Percentiles rank a stretch among this genome's conserved stretches.
Conservation (phyloP, 1,284 basidiomycete genomes). For the Pterulicium gracile region DNA sequence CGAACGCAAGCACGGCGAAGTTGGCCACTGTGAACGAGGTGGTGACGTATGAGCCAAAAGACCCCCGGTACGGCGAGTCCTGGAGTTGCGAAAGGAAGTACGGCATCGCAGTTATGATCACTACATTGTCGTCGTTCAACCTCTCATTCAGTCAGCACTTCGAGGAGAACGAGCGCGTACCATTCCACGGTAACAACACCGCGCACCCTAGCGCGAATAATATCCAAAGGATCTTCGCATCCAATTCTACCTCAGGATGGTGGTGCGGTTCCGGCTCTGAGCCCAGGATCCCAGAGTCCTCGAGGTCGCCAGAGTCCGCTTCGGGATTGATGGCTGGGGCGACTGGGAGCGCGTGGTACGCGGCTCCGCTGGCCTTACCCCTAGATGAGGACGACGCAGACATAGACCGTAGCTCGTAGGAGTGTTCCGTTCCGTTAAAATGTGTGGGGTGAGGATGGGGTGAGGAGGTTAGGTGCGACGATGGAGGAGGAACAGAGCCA, state of each 20-base stretch:
- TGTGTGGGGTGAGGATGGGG: no score
- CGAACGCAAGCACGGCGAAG: slow-evolving; percentile 60
- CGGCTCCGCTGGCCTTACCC: no score
- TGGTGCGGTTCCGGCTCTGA: slow-evolving; percentile 14
- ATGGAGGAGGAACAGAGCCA: no score
- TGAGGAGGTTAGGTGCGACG: no score
- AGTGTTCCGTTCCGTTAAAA: no score
- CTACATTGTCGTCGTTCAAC: no score
- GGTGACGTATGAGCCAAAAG: slow-evolving; percentile 65
- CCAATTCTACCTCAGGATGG: slow-evolving; percentile 20
- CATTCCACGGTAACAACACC: slow-evolving; percentile 71
- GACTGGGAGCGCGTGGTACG: background rate
- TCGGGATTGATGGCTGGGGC: no score
- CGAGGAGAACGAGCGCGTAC: slow-evolving; percentile 32
- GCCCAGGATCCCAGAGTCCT: no score
- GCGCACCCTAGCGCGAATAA: slow-evolving; percentile 66
- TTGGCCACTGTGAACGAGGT: slow-evolving; percentile 52
- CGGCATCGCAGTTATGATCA: slow-evolving; percentile 65
- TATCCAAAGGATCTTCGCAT: slow-evolving; percentile 43
- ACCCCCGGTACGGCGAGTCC: slow-evolving; percentile 39
- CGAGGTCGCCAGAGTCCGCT: no score
- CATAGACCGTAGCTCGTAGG: no score
- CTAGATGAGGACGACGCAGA: no score
- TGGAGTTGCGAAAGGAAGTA: slow-evolving; percentile 60
- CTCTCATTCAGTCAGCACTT: no score